Evolutionary conservation across 306 rosid genomes (phyloP).

Genomic region (Corylus avellana): DNA sequence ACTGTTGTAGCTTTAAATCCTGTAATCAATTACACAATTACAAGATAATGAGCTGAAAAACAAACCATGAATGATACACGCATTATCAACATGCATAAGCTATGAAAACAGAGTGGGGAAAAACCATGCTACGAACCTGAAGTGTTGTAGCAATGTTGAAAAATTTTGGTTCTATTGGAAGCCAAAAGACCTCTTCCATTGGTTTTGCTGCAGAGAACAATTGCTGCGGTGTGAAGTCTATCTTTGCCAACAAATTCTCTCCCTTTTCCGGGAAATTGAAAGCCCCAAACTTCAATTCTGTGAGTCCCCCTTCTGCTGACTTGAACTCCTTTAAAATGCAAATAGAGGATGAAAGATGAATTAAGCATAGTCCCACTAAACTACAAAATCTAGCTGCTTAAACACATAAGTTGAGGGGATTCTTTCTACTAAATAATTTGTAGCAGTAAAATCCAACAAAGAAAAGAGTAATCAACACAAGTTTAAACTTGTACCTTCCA

Average conservation of each 20-base stretch:
- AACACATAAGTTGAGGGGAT: background rate
- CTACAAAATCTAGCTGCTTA: background rate
- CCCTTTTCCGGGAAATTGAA: slow-evolving; percentile 12
- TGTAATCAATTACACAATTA: background rate
- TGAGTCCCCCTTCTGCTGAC: background rate
- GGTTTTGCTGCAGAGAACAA: slow-evolving; percentile 14
- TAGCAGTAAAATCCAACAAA: background rate
- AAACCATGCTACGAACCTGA: background rate
- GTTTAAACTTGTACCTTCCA: slow-evolving; percentile 21
- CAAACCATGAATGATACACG: background rate
- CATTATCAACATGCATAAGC: background rate
- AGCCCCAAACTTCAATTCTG: slow-evolving; percentile 22
- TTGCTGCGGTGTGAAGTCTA: slow-evolving; percentile 23
- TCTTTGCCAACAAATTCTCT: slow-evolving; percentile 16
- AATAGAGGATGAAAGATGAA: background rate
- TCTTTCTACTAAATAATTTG: background rate
- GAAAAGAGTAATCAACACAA: background rate
- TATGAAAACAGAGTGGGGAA: background rate
- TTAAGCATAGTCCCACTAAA: background rate
- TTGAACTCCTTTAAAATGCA: slow-evolving; percentile 13
- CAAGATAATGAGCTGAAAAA: background rate
- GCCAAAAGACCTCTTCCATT: slow-evolving; percentile 27
- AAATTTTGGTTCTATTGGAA: slow-evolving; percentile 19
- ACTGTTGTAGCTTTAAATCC: slow-evolving; percentile 16
- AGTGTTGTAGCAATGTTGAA: slow-evolving; percentile 5